These are phyloP conservation scores for Diplodia intermedia DNA, from an alignment of 2,329 filamentous ascomycete genomes.

Conservation along the genomic window DNA sequence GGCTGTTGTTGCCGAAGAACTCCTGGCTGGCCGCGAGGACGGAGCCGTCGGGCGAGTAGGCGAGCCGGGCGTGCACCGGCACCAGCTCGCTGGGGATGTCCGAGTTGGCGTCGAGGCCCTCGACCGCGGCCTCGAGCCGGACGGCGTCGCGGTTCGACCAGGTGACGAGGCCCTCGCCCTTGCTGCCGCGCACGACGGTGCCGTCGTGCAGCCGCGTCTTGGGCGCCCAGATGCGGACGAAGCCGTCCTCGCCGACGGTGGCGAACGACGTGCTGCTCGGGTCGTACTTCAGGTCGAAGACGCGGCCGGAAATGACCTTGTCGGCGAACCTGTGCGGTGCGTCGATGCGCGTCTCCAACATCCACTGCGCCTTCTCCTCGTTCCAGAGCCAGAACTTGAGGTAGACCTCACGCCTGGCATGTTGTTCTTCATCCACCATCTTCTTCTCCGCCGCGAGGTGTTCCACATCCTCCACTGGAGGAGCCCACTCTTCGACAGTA, in stretches of 20 bases:
- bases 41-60: conserved; percentile 66
- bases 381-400: conserved; percentile 89
- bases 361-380: conserved; percentile 64
- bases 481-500: conserved; percentile 89
- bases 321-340: conserved; percentile 71
- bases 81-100: conserved; percentile 44
- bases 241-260: conserved; percentile 81
- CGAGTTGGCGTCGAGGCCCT: conserved; percentile 38
- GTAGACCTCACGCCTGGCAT: conserved; percentile 71
- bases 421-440: conserved; percentile 51
- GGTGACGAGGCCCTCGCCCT: conserved; percentile 64
- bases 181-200: conserved; percentile 64
- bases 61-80: conserved; percentile 67
- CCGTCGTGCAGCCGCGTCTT: conserved; percentile 73
- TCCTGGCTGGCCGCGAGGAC: conserved; percentile 46
- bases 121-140: conserved; percentile 51
- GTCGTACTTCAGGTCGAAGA: conserved; percentile 77
- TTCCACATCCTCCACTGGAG: conserved; percentile 71
- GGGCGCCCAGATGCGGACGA: conserved; percentile 82
- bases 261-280: conserved; percentile 76
- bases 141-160: conserved; percentile 74
- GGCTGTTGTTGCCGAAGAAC: conserved; percentile 50
- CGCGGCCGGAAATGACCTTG: conserved; percentile 57
- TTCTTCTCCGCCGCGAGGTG: conserved; percentile 56
- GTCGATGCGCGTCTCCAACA: conserved; percentile 82